These are phyloP conservation scores for Helicocarpus griseus DNA, from an alignment of 2,329 filamentous ascomycete genomes.

Conservation along the genomic window DNA sequence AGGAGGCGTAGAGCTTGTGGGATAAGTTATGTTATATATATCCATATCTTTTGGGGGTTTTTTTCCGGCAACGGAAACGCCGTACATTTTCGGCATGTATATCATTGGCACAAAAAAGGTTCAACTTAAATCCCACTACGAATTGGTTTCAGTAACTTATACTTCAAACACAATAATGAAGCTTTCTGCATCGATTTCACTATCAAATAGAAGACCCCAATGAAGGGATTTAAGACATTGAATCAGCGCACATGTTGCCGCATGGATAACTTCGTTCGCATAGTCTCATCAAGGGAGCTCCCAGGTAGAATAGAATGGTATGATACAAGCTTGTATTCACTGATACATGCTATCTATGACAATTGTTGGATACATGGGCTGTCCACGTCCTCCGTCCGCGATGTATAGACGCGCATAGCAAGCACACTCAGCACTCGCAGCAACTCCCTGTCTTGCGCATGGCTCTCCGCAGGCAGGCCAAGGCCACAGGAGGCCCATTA, in stretches of 20 bases:
- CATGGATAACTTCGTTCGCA: background rate
- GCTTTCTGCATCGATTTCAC: background rate
- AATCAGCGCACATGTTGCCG: too few species aligned
- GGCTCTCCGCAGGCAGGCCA: background rate
- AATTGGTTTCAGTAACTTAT: too few species aligned
- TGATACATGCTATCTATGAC: background rate
- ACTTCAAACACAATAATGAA: too few species aligned
- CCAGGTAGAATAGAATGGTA: background rate
- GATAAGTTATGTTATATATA: background rate
- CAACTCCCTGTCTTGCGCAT: background rate
- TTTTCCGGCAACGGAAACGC: background rate
- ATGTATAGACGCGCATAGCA: background rate
- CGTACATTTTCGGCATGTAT: background rate
- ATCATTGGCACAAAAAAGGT: too few species aligned
- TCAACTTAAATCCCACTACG: too few species aligned
- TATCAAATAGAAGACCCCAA: background rate
- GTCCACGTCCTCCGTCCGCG: background rate
- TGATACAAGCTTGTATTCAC: background rate
- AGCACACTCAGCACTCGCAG: background rate
- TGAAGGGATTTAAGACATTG: background rate
- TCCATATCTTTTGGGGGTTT: background rate
- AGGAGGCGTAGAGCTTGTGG: slow-evolving; percentile 47
- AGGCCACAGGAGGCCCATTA: background rate
- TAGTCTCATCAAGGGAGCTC: background rate
- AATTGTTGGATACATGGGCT: background rate